phyloP scores from a whole-genome alignment of 2,329 filamentous ascomycete species.

The Cryphonectria japonica region DNA sequence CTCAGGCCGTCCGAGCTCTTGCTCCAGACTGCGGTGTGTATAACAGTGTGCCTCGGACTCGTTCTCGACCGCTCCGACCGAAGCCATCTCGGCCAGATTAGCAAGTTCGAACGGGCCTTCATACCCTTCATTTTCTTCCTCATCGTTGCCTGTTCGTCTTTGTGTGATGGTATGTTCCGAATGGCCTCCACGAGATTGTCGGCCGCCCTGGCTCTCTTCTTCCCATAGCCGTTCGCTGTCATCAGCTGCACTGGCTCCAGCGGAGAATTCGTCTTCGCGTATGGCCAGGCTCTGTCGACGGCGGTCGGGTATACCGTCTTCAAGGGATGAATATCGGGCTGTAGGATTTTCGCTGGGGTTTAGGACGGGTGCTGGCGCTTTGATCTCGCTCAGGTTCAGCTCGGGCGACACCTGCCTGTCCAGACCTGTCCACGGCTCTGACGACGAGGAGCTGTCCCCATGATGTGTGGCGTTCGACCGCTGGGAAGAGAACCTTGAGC shows the following conservation, averaged over 20 bases:
- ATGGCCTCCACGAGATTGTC: too few relatives aligned
- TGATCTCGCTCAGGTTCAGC: not conserved
- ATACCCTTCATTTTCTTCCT: not conserved
- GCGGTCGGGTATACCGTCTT: not conserved
- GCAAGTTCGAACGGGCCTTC: not conserved
- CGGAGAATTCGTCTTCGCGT: not conserved
- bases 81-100: not conserved
- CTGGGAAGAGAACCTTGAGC: not conserved
- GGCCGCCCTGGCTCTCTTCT: not conserved
- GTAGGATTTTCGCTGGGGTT: not conserved
- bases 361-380: not conserved
- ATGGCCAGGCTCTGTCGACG: not conserved
- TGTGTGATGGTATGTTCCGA: not conserved
- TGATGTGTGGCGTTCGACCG: not conserved
- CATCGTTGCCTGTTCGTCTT: not conserved
- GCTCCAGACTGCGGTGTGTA: slow-evolving; percentile 16
- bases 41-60: slow-evolving; percentile 6
- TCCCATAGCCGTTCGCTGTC: not conserved
- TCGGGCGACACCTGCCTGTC: not conserved
- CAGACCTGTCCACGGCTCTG: not conserved
- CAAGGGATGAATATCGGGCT: not conserved
- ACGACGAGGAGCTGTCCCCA: not conserved
- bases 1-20: slow-evolving; percentile 35
- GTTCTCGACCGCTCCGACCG: slow-evolving; percentile 6
- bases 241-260: not conserved